Percentiles rank a stretch among this genome's conserved stretches.
Conservation (phyloP, 1,284 basidiomycete genomes). For the Leccinum pallidistipes region DNA sequence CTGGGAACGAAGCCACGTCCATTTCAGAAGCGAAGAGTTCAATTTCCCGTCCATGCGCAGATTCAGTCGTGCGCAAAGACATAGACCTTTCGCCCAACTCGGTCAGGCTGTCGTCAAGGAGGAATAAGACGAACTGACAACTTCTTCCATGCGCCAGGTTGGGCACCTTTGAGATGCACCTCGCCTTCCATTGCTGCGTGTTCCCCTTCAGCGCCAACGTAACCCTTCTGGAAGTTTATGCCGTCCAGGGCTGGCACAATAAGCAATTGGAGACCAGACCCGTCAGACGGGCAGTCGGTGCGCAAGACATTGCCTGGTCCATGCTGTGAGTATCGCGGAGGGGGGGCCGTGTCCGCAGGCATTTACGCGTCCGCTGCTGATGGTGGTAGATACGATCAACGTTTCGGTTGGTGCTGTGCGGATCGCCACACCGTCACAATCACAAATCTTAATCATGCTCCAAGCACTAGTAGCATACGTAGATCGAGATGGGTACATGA, state of each 20-base stretch:
- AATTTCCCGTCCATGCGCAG: conserved; percentile 56
- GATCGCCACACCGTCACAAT: conserved; percentile 12
- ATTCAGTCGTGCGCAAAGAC: conserved; percentile 65
- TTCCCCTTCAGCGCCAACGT: conserved; percentile 75
- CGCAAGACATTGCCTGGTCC: conserved; percentile 19
- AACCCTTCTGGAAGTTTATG: conserved; percentile 78
- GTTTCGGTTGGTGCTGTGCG: neutral
- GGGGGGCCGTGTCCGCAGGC: conserved; percentile 37
- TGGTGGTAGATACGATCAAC: conserved; percentile 32
- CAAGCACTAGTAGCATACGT: conserved; percentile 12
- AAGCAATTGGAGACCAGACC: conserved; percentile 52
- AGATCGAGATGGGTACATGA: conserved; percentile 8
- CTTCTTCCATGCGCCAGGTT: conserved; percentile 58
- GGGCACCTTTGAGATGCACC: conserved; percentile 71
- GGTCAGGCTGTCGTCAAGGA: conserved; percentile 12
- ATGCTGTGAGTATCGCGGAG: conserved; percentile 41
- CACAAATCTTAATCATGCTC: neutral
- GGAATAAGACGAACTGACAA: conserved; percentile 45
- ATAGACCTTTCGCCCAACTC: conserved; percentile 49
- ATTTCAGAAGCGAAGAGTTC: conserved; percentile 60
- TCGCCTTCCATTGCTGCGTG: conserved; percentile 80
- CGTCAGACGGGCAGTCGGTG: conserved; percentile 12
- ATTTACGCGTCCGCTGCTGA: conserved; percentile 20
- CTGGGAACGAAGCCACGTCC: conserved; percentile 46
- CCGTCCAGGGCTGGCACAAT: conserved; percentile 65